Evolutionary conservation across 2,329 filamentous ascomycete species (phyloP).

Genomic region (Hirsutella minnesotensis): DNA sequence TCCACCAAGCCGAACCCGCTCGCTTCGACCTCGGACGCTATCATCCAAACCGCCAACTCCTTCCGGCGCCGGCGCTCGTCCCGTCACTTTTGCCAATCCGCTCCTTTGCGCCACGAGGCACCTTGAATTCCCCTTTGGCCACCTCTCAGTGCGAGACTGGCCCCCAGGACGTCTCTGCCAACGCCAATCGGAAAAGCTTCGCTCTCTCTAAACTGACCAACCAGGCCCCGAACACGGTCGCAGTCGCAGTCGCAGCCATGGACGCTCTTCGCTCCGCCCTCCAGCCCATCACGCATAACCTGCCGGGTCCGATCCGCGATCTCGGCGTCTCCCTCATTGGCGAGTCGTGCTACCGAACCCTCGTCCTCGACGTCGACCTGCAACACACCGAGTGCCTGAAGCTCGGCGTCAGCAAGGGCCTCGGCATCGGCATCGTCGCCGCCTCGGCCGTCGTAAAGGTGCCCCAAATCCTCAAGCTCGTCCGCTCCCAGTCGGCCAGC

Average conservation of each 20-base stretch:
- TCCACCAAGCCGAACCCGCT: too few species aligned
- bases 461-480: conserved; percentile 88
- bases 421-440: conserved; percentile 87
- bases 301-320: conserved; percentile 64
- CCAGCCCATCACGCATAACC: conserved; percentile 58
- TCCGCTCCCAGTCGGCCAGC: conserved; percentile 65
- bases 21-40: too few species aligned
- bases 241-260: conserved; percentile 35
- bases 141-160: too few species aligned
- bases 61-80: too few species aligned
- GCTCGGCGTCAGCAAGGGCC: conserved; percentile 79
- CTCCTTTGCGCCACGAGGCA: too few species aligned
- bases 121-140: too few species aligned
- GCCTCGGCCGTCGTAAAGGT: conserved; percentile 90
- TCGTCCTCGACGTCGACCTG: conserved; percentile 76
- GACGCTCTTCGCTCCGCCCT: conserved; percentile 49
- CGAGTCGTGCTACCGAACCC: conserved; percentile 68
- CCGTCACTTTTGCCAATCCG: too few species aligned
- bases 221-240: too few species aligned
- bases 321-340: conserved; percentile 72
- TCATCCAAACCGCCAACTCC: too few species aligned
- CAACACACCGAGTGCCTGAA: conserved; percentile 71
- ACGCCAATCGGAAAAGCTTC: too few species aligned
- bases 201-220: too few species aligned
- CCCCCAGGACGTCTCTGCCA: neutral